Base-by-base conservation (phyloP, 306 rosid genomes). In the Potentilla sterilis region DNA sequence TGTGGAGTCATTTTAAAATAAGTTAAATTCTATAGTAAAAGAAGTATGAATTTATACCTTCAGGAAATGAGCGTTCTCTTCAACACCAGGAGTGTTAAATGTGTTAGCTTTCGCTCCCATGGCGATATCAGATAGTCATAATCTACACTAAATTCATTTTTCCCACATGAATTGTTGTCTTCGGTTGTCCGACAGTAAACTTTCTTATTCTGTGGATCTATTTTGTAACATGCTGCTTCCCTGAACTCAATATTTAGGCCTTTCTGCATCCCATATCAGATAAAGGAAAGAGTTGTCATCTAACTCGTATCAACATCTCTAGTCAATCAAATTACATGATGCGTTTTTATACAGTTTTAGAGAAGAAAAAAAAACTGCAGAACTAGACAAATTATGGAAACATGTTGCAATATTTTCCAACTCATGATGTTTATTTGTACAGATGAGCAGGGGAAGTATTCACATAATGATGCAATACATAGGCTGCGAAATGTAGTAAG, bases 51-150 rank as follows among this genome's bases (percentile, higher is more conserved):
- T 7, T 11, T 32, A 6, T 76, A 90, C 96, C 92, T 92, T 92
- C 83, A 92, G 79, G 85, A 92, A 88, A 64, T 92, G 97, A 70
- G 92, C 80, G 69, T 92, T 75, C 75, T 92, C 92, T 64, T 80
- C 90, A 34, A 92, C 96, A 69, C 97, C 97, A 32, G 97, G 96
- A 18, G 96, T 92, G 61, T 90, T 90, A 77, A 92, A 92, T 63
- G 93, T 92, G 80, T 92, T 92, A 49, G 90, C 87, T 77, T 83
- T 86, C 28, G 93, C 97, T 48, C 97, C 96, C 74, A 90, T 88
- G 2, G 80, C 87, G 19, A 92, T 78, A 92, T 78, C 68, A 92
- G 83, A 76, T 84, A 88, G 82, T 92, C 97, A 71, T 90, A 90
- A 69, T 90, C 93, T 55, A 92, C 82, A 0, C 41, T 78, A 79